These are phyloP conservation scores for Ogataea salicorniae DNA, from an alignment of 805 yeast species.

Conservation along the genomic window DNA sequence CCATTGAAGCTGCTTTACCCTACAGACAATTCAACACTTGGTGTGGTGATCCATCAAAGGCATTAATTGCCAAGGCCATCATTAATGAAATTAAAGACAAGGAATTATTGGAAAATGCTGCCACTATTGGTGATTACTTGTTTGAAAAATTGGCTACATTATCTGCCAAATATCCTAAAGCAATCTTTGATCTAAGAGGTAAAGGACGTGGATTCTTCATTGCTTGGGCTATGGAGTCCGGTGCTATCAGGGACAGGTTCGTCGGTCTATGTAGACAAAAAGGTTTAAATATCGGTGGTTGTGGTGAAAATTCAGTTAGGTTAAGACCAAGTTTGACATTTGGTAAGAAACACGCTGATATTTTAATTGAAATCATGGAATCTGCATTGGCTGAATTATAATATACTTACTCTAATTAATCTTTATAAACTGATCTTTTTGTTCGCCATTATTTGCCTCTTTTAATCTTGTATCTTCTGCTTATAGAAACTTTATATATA, in stretches of 20 bases:
- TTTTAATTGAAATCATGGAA: conserved; percentile 39
- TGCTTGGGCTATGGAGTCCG: conserved; percentile 52
- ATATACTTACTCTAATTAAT: not conserved
- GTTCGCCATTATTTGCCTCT: too few relatives aligned
- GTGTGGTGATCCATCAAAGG: conserved; percentile 74
- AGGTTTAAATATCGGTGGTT: conserved; percentile 67
- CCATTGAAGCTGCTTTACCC: conserved; percentile 53
- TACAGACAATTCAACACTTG: conserved; percentile 74
- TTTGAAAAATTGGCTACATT: conserved; percentile 38
- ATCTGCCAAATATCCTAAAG: conserved; percentile 36
- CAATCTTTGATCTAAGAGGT: conserved; percentile 52
- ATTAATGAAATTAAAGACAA: conserved; percentile 48
- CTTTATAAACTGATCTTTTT: not conserved
- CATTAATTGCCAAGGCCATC: conserved; percentile 57
- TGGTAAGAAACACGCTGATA: conserved; percentile 56
- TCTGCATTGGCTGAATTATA: conserved; percentile 25
- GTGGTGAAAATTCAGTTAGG: conserved; percentile 55
- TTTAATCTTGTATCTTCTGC: too few relatives aligned
- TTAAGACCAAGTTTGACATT: conserved; percentile 63
- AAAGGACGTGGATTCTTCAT: conserved; percentile 59
- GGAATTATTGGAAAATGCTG: conserved; percentile 43
- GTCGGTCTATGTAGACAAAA: conserved; percentile 40
- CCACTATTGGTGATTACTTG: conserved; percentile 50
- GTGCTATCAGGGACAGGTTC: conserved; percentile 41
- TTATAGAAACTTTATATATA: too few relatives aligned